Percentiles rank a stretch among this genome's conserved stretches.
Conservation (phyloP, 441 rosid species). For the Pelargonium cotyledonis region DNA sequence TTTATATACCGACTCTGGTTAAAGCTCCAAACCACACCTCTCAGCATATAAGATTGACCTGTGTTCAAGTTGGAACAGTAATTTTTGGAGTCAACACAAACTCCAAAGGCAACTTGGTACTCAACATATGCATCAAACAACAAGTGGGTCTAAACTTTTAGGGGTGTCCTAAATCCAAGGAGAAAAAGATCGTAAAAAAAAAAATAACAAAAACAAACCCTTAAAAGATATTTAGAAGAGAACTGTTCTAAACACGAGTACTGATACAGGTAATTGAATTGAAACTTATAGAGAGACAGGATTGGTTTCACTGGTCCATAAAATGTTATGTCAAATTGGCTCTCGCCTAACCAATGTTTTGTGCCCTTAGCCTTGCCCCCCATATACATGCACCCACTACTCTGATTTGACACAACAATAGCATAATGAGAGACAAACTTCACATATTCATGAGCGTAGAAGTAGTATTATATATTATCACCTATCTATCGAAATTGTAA, state of each 20-base stretch:
- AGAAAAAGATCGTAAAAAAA: not conserved
- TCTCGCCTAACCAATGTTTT: not conserved
- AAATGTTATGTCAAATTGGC: not conserved
- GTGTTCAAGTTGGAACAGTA: not conserved
- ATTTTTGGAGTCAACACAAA: not conserved
- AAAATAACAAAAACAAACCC: not conserved
- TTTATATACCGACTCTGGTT: not conserved
- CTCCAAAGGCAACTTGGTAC: too few relatives aligned
- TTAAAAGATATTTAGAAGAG: not conserved
- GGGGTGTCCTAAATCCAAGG: not conserved
- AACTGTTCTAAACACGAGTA: not conserved
- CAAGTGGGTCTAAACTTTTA: not conserved
- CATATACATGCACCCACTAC: not conserved
- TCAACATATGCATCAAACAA: too few relatives aligned
- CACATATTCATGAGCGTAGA: not conserved
- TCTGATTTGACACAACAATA: slow-evolving; percentile 1
- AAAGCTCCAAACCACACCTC: not conserved
- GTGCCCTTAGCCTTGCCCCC: not conserved
- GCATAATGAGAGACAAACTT: slow-evolving; percentile 4
- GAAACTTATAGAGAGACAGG: not conserved
- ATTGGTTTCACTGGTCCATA: not conserved
- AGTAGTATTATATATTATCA: not conserved
- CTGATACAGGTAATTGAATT: not conserved
- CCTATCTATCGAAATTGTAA: not conserved
- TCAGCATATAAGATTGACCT: not conserved